Conservation (phyloP, 306 rosid genomes). For the Notholithocarpus densiflorus region DNA sequence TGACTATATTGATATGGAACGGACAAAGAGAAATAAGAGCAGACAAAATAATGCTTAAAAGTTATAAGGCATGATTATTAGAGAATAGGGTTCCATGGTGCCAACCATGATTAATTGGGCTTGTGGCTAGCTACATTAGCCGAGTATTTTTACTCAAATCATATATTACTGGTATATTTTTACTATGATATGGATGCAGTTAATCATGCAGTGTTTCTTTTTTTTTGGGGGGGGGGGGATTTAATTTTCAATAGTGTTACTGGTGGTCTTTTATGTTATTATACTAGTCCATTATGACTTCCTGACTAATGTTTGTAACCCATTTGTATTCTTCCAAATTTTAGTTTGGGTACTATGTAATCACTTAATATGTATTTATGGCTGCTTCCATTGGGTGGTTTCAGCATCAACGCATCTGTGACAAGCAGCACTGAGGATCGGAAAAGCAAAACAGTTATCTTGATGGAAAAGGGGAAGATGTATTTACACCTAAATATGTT, state of each 20-base stretch:
- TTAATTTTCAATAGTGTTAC: background rate
- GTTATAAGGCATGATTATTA: too few species aligned
- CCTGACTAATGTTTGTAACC: background rate
- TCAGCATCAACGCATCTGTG: conserved; percentile 85
- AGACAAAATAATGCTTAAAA: too few species aligned
- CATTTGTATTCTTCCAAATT: background rate
- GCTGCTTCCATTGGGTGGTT: conserved; percentile 26
- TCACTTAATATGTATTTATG: conserved; percentile 14
- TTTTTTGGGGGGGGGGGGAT: too few species aligned
- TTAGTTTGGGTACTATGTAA: background rate
- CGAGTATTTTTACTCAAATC: too few species aligned
- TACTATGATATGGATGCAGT: too few species aligned
- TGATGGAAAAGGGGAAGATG: conserved; percentile 73
- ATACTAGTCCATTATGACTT: background rate
- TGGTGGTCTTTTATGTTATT: background rate
- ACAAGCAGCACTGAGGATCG: conserved; percentile 72
- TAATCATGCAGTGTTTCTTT: too few species aligned
- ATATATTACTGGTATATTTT: too few species aligned
- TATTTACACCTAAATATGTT: conserved; percentile 65
- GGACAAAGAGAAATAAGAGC: too few species aligned
- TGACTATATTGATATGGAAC: background rate
- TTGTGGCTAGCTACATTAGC: too few species aligned
- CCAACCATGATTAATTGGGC: too few species aligned
- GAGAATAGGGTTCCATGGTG: too few species aligned
- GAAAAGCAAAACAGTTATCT: conserved; percentile 70